Evolutionary conservation across 257 asterid genomes (phyloP), one percentile per base, ranked within the genome.

Genomic region (Solanum appendiculatum): DNA sequence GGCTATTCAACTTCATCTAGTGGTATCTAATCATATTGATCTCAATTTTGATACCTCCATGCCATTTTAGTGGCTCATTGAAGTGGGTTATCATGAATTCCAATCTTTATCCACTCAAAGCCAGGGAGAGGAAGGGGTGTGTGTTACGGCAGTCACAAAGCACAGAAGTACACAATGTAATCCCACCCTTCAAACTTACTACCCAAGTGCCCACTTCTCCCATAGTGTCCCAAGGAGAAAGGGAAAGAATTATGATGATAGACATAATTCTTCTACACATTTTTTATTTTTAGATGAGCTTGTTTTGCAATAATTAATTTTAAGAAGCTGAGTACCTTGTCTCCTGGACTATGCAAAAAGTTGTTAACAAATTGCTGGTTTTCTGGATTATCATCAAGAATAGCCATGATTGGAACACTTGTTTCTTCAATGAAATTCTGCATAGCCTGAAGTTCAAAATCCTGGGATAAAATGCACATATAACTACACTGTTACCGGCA

Each of bases 391-490:
- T 60, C 89, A 86, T 92, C 88, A 92, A 96, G 95, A 73, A 89
- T 81, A 5, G 96, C 94, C 86, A 94, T 89, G 87, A 86, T 29
- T 20, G 98, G 98, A 83, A 92, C 37, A 42, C 92, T 88, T 75
- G 96, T 88, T 86, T 87, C 93, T 82, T 44, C 88, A 77, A 96
- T 90, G 86, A 96, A 96, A 86, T 94, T 94, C 93, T 93, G 93
- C 93, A 96, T 21, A 2, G 94, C 94, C 9, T 92, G 96, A 9
- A 92, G 90, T 23, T 92, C 85, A 84, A 96, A 94, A 86, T 96
- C 98, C 98, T 96, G 93, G 69, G 91, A 88, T 31, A 16, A 4
- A 15, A 25, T 13, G 37, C 39, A 23, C 12, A 23, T 44, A 10
- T 23, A 63, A 54, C 21, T 85, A 27, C 48, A 56, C 14, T 18